Evolutionary conservation across 169 alveolate genomes (phyloP).

Genomic region (Theileria annulata): DNA sequence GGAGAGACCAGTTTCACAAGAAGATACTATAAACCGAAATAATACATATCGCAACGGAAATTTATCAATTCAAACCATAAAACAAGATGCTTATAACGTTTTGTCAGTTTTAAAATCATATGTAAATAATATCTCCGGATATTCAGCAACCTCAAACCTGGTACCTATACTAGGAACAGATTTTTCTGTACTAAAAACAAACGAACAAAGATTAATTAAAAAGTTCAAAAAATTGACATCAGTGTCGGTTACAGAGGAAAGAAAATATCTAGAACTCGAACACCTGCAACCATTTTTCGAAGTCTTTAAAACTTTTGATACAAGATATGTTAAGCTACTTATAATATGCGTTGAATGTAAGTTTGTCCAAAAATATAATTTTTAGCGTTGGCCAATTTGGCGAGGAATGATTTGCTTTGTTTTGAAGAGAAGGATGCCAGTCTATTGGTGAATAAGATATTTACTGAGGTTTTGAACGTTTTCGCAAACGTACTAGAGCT

Average conservation of each 20-base stretch:
- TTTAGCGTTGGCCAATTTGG: constrained; percentile 49
- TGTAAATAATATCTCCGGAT: constrained; percentile 33
- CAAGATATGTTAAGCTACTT: constrained; percentile 48
- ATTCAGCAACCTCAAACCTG: constrained; percentile 39
- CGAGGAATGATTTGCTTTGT: constrained; percentile 45
- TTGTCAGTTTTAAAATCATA: constrained; percentile 54
- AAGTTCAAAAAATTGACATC: constrained; percentile 39
- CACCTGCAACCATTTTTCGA: constrained; percentile 58
- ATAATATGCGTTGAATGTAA: constrained; percentile 44
- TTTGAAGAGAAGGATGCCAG: constrained; percentile 39
- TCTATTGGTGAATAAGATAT: constrained; percentile 33
- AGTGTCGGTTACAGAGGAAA: constrained; percentile 31
- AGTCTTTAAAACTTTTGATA: constrained; percentile 45
- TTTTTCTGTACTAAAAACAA: constrained; percentile 23
- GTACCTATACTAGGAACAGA: constrained; percentile 67
- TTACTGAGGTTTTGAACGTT: constrained; percentile 30
- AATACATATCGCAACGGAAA: background rate
- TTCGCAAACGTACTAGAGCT: constrained; percentile 52
- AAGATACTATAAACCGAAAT: background rate
- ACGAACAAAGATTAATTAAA: constrained; percentile 42
- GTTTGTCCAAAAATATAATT: background rate
- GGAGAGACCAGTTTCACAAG: constrained; percentile 1
- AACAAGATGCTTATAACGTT: constrained; percentile 61
- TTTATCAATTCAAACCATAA: constrained; percentile 35
- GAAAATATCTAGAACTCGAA: constrained; percentile 21